Percentiles rank a stretch among this genome's conserved stretches.
Evolutionary conservation across 805 yeast species (phyloP).

Genomic region (Candida fluviatilis): DNA sequence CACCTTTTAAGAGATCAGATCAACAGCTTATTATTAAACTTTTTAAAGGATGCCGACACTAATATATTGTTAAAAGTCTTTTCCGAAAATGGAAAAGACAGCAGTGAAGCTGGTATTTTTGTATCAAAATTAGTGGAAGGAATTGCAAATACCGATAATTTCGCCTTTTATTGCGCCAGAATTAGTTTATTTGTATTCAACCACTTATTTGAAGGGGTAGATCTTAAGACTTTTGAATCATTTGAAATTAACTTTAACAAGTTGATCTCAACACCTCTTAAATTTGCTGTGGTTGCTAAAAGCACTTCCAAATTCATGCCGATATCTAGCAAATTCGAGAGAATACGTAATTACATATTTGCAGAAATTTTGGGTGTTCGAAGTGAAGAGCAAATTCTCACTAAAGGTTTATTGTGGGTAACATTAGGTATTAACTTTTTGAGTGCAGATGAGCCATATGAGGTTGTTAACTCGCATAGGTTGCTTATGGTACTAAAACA

Average conservation of each 20-base stretch:
- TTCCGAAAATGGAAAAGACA: background rate
- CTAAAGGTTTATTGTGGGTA: constrained; percentile 43
- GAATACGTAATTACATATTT: constrained; percentile 55
- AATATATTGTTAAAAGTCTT: background rate
- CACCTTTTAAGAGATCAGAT: constrained; percentile 1
- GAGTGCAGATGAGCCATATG: constrained; percentile 27
- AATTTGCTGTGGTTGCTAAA: constrained; percentile 21
- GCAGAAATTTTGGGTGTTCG: constrained; percentile 61
- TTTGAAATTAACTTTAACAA: constrained; percentile 27
- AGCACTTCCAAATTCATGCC: constrained; percentile 36
- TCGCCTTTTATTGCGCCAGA: constrained; percentile 17
- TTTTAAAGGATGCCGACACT: background rate
- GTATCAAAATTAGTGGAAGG: background rate
- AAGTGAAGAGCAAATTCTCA: constrained; percentile 33
- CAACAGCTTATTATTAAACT: background rate
- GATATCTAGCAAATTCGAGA: constrained; percentile 35
- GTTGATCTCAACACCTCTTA: constrained; percentile 28
- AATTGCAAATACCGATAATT: constrained; percentile 1
- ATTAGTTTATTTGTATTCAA: constrained; percentile 11
- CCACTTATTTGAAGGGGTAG: constrained; percentile 12
- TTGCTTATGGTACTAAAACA: constrained; percentile 56
- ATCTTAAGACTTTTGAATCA: constrained; percentile 15
- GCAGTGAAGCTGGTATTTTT: background rate
- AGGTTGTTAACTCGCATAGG: constrained; percentile 60
- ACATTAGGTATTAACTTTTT: constrained; percentile 44